phyloP scores from a whole-genome alignment of 495 filamentous ascomycete species.

The Neurospora sp. region DNA sequence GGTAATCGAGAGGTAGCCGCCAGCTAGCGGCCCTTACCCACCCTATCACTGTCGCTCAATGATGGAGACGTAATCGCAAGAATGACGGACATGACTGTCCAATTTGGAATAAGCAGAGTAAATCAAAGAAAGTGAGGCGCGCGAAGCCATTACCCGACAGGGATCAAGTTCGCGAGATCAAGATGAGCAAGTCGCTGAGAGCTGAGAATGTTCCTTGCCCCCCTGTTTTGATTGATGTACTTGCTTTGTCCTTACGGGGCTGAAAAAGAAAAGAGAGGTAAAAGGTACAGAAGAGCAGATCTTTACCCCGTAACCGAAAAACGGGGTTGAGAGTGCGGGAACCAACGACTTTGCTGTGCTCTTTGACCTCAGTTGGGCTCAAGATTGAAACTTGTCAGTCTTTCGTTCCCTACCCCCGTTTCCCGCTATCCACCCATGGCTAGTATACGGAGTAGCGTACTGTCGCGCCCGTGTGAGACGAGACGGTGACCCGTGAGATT shows the following conservation, averaged over 20 bases:
- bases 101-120: background rate
- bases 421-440: background rate
- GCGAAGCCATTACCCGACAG: background rate
- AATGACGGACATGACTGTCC: background rate
- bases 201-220: background rate
- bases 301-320: background rate
- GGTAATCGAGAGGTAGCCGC: background rate
- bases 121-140: background rate
- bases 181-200: background rate
- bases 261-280: background rate
- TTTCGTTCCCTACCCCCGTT: background rate
- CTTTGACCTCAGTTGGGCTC: background rate
- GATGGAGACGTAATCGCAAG: background rate
- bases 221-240: background rate
- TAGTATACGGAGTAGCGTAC: background rate
- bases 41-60: background rate
- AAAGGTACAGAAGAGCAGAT: background rate
- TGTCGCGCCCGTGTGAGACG: background rate
- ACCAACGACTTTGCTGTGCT: background rate
- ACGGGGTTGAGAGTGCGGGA: background rate
- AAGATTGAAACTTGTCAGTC: background rate
- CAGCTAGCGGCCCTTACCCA: background rate
- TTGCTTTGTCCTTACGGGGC: background rate
- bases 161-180: background rate
- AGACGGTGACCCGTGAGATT: background rate